Conservation (phyloP, 495 filamentous ascomycete genomes). For the Barbatosphaeria neglecta region DNA sequence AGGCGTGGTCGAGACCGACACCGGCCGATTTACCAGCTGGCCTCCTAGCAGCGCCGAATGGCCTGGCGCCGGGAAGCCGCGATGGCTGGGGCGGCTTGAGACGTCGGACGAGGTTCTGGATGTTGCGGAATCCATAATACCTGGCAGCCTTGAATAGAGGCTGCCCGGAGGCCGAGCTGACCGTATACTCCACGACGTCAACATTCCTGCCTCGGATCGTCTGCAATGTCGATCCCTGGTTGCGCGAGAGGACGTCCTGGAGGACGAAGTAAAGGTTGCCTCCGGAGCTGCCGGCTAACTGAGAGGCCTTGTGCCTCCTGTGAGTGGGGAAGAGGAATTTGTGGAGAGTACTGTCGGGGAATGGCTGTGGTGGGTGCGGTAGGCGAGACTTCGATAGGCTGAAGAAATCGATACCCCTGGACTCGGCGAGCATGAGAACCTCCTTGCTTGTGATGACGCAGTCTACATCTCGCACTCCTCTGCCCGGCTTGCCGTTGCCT, state of each 20-base stretch:
- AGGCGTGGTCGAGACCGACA: constrained; percentile 54
- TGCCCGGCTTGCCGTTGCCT: constrained; percentile 26
- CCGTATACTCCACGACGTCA: constrained; percentile 75
- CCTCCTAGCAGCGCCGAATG: constrained; percentile 31
- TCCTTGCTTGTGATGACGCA: constrained; percentile 96
- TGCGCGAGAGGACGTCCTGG: constrained; percentile 50
- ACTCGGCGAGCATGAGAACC: constrained; percentile 74
- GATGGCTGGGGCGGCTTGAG: constrained; percentile 68
- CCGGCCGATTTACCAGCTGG: constrained; percentile 26
- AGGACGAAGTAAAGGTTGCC: constrained; percentile 81
- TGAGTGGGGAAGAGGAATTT: constrained; percentile 54
- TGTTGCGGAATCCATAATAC: constrained; percentile 95
- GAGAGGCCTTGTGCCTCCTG: constrained; percentile 9
- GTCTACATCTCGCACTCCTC: constrained; percentile 75
- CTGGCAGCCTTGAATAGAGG: constrained; percentile 68
- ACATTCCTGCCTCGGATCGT: constrained; percentile 71
- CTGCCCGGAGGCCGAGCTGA: constrained; percentile 42
- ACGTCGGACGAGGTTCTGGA: constrained; percentile 87
- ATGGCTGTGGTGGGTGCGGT: constrained; percentile 24
- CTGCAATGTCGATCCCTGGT: constrained; percentile 56
- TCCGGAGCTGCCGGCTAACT: constrained; percentile 63
- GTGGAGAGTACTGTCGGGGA: constrained; percentile 59
- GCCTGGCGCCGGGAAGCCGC: constrained; percentile 63
- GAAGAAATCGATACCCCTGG: constrained; percentile 62
- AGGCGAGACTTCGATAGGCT: constrained; percentile 48